Conservation (phyloP, 176 grass and related monocot species). For the Paspalum notatum region DNA sequence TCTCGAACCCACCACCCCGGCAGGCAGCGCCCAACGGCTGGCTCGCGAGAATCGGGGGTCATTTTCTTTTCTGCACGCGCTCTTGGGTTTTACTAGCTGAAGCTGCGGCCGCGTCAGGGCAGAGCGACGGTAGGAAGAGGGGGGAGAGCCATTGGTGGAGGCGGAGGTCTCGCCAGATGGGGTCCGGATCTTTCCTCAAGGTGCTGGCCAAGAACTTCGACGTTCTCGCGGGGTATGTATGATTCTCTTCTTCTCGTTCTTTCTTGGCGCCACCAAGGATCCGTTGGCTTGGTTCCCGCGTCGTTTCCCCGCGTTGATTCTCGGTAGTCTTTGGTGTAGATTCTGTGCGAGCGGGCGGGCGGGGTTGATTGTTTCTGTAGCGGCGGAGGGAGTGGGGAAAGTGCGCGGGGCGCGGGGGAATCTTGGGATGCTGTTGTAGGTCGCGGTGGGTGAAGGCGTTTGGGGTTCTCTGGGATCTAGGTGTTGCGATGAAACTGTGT, state of each 20-base stretch:
- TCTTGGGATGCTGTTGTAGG: not conserved
- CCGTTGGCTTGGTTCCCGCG: not conserved
- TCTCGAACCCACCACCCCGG: not conserved
- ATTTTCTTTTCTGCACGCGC: slow-evolving; percentile 8
- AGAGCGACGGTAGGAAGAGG: not conserved
- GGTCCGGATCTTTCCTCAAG: slow-evolving; percentile 94
- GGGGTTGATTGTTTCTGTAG: not conserved
- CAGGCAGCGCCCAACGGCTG: not conserved
- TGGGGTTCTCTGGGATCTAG: not conserved
- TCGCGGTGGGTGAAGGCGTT: not conserved
- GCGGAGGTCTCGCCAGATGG: slow-evolving; percentile 43
- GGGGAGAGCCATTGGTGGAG: not conserved
- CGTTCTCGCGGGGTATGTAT: slow-evolving; percentile 86
- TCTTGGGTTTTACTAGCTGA: slow-evolving; percentile 8
- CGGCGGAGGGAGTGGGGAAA: not conserved
- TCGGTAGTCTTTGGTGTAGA: not conserved
- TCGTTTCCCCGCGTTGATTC: not conserved
- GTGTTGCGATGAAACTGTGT: not conserved
- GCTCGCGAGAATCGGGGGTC: not conserved
- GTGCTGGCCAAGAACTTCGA: slow-evolving; percentile 88
- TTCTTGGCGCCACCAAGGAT: not conserved
- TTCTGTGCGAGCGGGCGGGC: not conserved
- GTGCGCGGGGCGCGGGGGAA: not conserved
- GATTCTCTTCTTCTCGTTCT: not conserved
- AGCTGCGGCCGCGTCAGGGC: not conserved